Conservation (phyloP, 768 basidiomycete species). For the Suillus variegatus region DNA sequence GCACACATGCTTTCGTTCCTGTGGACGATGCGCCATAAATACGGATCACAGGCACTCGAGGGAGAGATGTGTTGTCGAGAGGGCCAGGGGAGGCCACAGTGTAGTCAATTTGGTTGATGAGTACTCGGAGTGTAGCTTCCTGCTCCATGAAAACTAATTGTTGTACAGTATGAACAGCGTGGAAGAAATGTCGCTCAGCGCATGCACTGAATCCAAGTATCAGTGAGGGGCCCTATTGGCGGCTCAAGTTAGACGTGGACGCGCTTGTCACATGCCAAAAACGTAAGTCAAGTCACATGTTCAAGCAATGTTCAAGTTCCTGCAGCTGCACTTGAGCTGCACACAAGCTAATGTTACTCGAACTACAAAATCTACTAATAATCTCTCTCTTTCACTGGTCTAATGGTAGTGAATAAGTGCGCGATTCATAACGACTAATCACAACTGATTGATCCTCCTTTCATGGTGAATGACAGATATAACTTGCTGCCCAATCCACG, state of each 20-base stretch:
- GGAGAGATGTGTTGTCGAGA: conserved; percentile 64
- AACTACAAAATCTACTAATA: background rate
- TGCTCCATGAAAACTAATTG: conserved; percentile 4
- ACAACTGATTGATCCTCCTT: conserved; percentile 26
- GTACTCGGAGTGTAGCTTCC: conserved; percentile 39
- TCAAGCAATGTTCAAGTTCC: too few species aligned
- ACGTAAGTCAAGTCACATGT: too few species aligned
- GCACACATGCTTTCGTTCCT: conserved; percentile 80
- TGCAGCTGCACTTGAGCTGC: too few species aligned
- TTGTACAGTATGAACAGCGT: background rate
- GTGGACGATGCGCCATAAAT: conserved; percentile 83
- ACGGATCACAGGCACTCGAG: conserved; percentile 75
- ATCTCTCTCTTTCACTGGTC: background rate
- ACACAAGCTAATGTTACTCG: background rate
- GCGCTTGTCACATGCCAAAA: background rate
- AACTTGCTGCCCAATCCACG: conserved; percentile 78
- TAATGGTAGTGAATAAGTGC: background rate
- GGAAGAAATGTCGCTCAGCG: background rate
- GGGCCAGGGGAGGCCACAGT: conserved; percentile 54
- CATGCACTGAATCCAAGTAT: background rate
- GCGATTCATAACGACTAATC: background rate
- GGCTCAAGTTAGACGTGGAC: background rate
- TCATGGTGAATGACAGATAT: conserved; percentile 47
- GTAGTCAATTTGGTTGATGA: conserved; percentile 65
- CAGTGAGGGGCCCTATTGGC: background rate